A percentile compares a stretch with the other conserved stretches of the same genome.
These are phyloP conservation scores for Sporobolomyces roseus DNA, from an alignment of 768 basidiomycete genomes.

Conservation along the genomic window DNA sequence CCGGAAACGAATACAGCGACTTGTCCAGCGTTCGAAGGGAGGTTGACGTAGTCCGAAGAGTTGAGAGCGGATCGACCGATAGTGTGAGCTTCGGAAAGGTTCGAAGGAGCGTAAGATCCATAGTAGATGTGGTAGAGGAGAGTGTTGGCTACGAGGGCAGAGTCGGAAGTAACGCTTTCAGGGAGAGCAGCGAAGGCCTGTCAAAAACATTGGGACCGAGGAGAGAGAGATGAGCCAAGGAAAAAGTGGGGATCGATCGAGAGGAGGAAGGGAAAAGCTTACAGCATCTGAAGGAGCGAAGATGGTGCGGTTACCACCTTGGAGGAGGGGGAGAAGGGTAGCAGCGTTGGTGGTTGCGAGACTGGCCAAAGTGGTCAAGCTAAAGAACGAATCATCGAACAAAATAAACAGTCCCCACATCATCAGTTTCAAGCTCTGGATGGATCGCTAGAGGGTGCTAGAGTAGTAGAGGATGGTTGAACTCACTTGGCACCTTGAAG, in stretches of 20 bases:
- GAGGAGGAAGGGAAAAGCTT: slow-evolving; percentile 39
- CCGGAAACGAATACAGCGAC: slow-evolving; percentile 17
- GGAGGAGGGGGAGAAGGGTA: slow-evolving; percentile 13
- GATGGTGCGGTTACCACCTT: slow-evolving; percentile 42
- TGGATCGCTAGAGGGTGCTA: not conserved
- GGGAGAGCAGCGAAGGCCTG: slow-evolving; percentile 5
- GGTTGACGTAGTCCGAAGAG: slow-evolving; percentile 40
- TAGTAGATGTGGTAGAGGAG: slow-evolving; percentile 47
- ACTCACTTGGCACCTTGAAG: slow-evolving; percentile 38
- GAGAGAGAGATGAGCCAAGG: not conserved
- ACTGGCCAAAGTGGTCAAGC: slow-evolving; percentile 30
- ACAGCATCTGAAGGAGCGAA: slow-evolving; percentile 48
- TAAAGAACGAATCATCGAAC: slow-evolving; percentile 11
- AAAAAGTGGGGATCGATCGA: slow-evolving; percentile 46
- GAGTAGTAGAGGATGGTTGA: not conserved
- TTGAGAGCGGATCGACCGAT: slow-evolving; percentile 47
- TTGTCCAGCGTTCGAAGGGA: slow-evolving; percentile 27
- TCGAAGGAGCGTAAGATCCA: slow-evolving; percentile 44
- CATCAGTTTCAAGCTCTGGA: not conserved
- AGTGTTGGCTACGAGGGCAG: slow-evolving; percentile 9
- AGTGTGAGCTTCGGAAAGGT: slow-evolving; percentile 45
- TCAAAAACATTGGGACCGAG: not conserved
- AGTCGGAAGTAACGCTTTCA: slow-evolving; percentile 1
- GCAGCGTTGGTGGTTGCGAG: slow-evolving; percentile 16
- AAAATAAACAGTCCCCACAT: slow-evolving; percentile 39